These are phyloP conservation scores for Plasmodium malariae DNA, from an alignment of 169 alveolate species.

Conservation along the genomic window DNA sequence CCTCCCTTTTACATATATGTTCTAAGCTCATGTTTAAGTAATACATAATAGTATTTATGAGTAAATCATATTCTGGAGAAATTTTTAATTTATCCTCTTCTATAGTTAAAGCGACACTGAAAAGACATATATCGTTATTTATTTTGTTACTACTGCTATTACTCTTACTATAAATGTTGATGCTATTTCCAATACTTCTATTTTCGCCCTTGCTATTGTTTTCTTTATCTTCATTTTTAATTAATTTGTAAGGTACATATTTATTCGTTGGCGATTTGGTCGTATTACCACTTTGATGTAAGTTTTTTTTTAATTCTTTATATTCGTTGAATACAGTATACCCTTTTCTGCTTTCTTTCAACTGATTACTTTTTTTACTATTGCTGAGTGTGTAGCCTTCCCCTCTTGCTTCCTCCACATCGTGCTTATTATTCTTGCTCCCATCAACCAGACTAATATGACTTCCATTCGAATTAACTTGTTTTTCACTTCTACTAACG, in stretches of 20 bases:
- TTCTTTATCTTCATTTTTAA: background rate
- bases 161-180: background rate
- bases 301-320: too few relatives aligned
- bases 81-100: constrained; percentile 13
- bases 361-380: background rate
- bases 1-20: constrained; percentile 35
- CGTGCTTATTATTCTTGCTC: too few relatives aligned
- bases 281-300: too few relatives aligned
- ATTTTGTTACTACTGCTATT: background rate
- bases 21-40: constrained; percentile 20
- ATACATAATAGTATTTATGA: constrained; percentile 16
- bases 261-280: too few relatives aligned
- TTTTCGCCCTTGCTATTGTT: background rate
- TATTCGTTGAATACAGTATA: too few relatives aligned
- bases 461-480: background rate
- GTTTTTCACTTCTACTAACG: background rate
- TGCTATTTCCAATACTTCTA: background rate
- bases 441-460: background rate
- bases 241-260: constrained; percentile 14
- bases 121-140: constrained; percentile 41
- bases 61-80: constrained; percentile 24
- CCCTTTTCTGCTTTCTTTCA: too few relatives aligned
- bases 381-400: background rate
- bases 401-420: background rate
- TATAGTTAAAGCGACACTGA: constrained; percentile 15